Conservation (phyloP, 768 basidiomycete species). For the Tylopilus plumbeoviolaceoides region DNA sequence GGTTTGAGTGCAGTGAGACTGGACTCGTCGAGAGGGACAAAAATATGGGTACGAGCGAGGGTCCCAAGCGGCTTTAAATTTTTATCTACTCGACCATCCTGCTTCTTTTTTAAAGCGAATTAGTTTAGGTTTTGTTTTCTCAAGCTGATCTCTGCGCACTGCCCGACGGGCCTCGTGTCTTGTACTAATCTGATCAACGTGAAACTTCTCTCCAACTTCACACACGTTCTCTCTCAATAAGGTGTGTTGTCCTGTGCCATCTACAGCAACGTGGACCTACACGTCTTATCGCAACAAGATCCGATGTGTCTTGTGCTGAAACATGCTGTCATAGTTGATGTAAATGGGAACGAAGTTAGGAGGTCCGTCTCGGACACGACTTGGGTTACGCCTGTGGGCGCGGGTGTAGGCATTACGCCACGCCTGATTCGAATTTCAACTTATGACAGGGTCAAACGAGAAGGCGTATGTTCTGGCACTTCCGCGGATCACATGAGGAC, state of each 20-base stretch:
- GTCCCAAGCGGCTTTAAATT: neutral
- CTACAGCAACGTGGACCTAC: conserved; percentile 22
- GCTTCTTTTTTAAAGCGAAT: conserved; percentile 5
- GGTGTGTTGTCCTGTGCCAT: neutral
- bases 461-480: neutral
- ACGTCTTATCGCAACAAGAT: conserved; percentile 17
- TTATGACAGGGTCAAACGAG: neutral
- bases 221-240: neutral
- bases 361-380: neutral
- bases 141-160: conserved; percentile 6
- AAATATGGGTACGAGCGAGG: neutral
- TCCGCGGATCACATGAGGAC: conserved; percentile 8
- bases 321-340: neutral
- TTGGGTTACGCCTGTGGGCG: neutral
- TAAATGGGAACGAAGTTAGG: neutral
- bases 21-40: neutral
- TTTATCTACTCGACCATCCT: conserved; percentile 12
- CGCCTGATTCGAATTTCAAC: conserved; percentile 1
- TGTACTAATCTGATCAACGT: neutral
- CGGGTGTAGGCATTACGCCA: neutral
- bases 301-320: conserved; percentile 3
- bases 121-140: conserved; percentile 9
- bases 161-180: conserved; percentile 5
- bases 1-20: too few species aligned
- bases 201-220: conserved; percentile 2